Base-by-base conservation (phyloP, 192 early-diverging fungal species). In the Phlyctochytrium arcticum region DNA sequence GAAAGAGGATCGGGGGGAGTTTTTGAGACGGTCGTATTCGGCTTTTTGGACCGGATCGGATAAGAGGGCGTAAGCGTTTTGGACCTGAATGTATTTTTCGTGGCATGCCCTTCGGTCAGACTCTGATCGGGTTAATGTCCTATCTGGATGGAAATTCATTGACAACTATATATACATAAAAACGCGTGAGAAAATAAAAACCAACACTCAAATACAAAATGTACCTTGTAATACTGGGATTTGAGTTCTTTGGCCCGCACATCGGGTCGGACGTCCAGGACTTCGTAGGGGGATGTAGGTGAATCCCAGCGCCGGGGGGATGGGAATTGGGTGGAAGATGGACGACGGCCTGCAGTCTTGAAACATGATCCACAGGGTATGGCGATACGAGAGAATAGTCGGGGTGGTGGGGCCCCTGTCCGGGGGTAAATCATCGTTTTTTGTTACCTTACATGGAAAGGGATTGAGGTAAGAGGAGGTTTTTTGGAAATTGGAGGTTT, bases 141-240 rank as follows among this genome's bases (percentile, higher is more conserved):
- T 2, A 26, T 57, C 56, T 12, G 56, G 56, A 15, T 57, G 56
- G 0, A 42, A 29, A n/a, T 57, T n/a, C 56, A 57, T 31, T 21
- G 56, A 57, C 2, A 57, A 33, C 35, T 53, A 23, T 12, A 26
- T 12, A 29, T 21, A 29, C 1, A 12, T 15, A 29, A 3, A 53
- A 12, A 12, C n/a, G n/a, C n/a, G n/a, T n/a, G n/a, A n/a, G n/a
- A n/a, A n/a, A n/a, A n/a, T n/a, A n/a, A n/a, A n/a, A n/a, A n/a
- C n/a, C n/a, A n/a, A n/a, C n/a, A n/a, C n/a, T n/a, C n/a, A n/a
- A n/a, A n/a, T n/a, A n/a, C n/a, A n/a, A n/a, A n/a, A n/a, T n/a
- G n/a, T 19, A 53, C 50, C 50, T 57, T 48, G 56, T 57, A 57
- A 36, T 57, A 57, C 0, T 57, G 56, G 4, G 32, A 2, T 15